Conservation (phyloP, 371 early-diverging fungal genomes). For the Edhazardia aedis region DNA sequence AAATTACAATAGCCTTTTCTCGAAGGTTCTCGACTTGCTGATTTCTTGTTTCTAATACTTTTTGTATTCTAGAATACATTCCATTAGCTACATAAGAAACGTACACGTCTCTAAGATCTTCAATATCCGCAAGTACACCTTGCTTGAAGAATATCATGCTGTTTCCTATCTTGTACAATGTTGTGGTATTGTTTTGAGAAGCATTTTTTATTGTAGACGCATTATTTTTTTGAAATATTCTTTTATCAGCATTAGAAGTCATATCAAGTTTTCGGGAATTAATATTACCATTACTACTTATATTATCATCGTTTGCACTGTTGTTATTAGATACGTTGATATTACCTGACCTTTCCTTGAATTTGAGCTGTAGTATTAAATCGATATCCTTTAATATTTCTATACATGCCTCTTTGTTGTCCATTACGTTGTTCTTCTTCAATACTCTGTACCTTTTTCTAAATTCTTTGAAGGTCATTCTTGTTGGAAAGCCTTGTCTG, state of each 20-base stretch:
- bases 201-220: too few species aligned
- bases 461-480: constrained; percentile 76
- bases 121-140: constrained; percentile 56
- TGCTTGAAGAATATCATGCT: constrained; percentile 91
- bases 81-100: constrained; percentile 16
- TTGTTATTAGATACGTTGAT: too few species aligned
- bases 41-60: constrained; percentile 4
- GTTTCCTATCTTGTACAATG: constrained; percentile 61
- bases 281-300: constrained; percentile 52
- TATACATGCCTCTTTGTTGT: too few species aligned
- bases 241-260: too few species aligned
- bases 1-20: not conserved
- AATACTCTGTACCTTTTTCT: constrained; percentile 73
- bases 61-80: constrained; percentile 12
- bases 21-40: not conserved
- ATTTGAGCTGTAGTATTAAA: too few species aligned
- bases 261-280: constrained; percentile 51
- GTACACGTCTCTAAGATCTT: constrained; percentile 33
- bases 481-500: constrained; percentile 82
- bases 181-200: not conserved
- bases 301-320: not conserved
- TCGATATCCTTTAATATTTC: too few species aligned
- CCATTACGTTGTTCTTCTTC: not conserved
- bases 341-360: too few species aligned
- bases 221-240: too few species aligned